These are phyloP conservation scores for Teunomyces cretensis DNA, from an alignment of 805 yeast genomes.

Conservation along the genomic window DNA sequence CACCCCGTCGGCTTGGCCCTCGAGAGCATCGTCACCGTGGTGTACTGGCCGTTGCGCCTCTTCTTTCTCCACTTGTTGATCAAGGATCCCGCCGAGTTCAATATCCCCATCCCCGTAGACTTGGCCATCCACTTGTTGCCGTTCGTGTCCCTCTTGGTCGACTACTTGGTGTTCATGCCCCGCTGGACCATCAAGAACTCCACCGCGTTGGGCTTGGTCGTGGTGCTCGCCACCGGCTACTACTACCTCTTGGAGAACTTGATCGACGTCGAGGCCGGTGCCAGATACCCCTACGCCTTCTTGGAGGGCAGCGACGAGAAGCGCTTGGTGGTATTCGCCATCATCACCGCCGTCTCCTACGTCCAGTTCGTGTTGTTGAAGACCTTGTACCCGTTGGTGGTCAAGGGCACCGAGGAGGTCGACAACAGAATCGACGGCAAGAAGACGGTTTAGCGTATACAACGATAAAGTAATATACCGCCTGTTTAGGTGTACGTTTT, in stretches of 20 bases:
- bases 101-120: slow-evolving; percentile 53
- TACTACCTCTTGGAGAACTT: slow-evolving; percentile 52
- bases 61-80: slow-evolving; percentile 51
- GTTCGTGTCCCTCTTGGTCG: slow-evolving; percentile 47
- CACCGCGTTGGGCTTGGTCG: slow-evolving; percentile 41
- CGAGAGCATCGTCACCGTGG: slow-evolving; percentile 59
- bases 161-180: slow-evolving; percentile 55
- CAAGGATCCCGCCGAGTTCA: slow-evolving; percentile 22
- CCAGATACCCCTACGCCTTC: slow-evolving; percentile 67
- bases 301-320: slow-evolving; percentile 46
- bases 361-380: slow-evolving; percentile 30
- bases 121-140: slow-evolving; percentile 63
- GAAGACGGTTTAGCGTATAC: background rate
- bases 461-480: too few species aligned
- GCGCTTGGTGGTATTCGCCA: slow-evolving; percentile 48
- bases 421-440: slow-evolving; percentile 6
- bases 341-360: slow-evolving; percentile 39
- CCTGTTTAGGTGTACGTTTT: too few species aligned
- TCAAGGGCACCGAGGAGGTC: slow-evolving; percentile 7
- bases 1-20: slow-evolving; percentile 57
- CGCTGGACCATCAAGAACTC: slow-evolving; percentile 34
- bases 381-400: slow-evolving; percentile 20
- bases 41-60: slow-evolving; percentile 70
- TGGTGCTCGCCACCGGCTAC: slow-evolving; percentile 45
- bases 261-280: slow-evolving; percentile 47